These are phyloP conservation scores for Parachaetomium inaequale DNA, from an alignment of 495 filamentous ascomycete genomes.

Conservation along the genomic window DNA sequence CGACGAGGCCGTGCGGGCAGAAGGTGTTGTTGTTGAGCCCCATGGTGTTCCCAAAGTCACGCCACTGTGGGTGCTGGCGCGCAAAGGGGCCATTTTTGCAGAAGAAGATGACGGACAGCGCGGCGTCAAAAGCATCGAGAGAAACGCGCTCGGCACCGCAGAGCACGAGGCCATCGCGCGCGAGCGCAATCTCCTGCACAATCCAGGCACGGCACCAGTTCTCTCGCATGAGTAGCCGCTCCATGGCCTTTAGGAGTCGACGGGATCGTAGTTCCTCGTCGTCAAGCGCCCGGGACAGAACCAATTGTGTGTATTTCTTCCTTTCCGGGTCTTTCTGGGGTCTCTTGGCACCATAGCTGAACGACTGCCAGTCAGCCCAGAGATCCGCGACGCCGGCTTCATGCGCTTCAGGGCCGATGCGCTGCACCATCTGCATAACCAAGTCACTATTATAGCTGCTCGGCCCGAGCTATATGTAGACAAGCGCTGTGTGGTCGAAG, in stretches of 20 bases:
- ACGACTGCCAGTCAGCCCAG: neutral
- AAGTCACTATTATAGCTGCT: neutral
- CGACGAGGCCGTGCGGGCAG: neutral
- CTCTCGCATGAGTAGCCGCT: neutral
- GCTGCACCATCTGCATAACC: neutral
- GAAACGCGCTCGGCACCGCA: neutral
- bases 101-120: neutral
- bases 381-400: neutral
- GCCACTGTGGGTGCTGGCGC: neutral
- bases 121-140: neutral
- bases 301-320: neutral
- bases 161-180: neutral
- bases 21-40: neutral
- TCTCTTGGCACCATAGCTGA: neutral
- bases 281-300: neutral
- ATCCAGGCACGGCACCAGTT: neutral
- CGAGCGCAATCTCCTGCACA: neutral
- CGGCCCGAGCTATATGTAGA: neutral
- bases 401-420: neutral
- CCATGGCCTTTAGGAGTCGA: neutral
- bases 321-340: neutral
- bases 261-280: neutral
- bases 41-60: too few species aligned
- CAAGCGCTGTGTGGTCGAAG: neutral
- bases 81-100: neutral